Evolutionary conservation across 1,284 basidiomycete species (phyloP).

Genomic region (Mycosarcoma mackinlayi): DNA sequence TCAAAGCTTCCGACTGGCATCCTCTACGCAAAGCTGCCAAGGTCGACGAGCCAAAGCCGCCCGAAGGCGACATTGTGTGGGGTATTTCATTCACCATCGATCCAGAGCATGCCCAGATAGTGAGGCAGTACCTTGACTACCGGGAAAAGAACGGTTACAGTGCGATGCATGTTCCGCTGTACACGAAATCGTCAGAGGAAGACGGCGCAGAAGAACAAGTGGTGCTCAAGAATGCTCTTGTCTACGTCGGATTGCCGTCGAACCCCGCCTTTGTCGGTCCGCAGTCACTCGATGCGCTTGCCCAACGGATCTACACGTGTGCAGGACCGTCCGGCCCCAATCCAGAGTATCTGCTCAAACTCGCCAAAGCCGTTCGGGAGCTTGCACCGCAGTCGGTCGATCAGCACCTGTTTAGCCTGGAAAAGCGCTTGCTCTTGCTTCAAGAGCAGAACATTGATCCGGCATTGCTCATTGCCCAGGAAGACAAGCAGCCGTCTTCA

Average conservation of each 20-base stretch:
- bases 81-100: slow-evolving; percentile 87
- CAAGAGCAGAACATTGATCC: slow-evolving; percentile 32
- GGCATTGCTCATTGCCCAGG: slow-evolving; percentile 24
- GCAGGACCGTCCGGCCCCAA: slow-evolving; percentile 85
- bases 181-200: slow-evolving; percentile 68
- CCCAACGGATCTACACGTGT: slow-evolving; percentile 77
- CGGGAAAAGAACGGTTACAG: slow-evolving; percentile 77
- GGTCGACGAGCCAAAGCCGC: slow-evolving; percentile 71
- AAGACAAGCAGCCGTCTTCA: slow-evolving; percentile 15
- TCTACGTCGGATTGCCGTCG: slow-evolving; percentile 80
- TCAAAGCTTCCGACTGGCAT: slow-evolving; percentile 84
- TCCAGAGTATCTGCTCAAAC: slow-evolving; percentile 82
- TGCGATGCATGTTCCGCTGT: slow-evolving; percentile 51
- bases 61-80: slow-evolving; percentile 76
- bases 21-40: slow-evolving; percentile 66
- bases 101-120: slow-evolving; percentile 77
- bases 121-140: slow-evolving; percentile 83
- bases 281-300: slow-evolving; percentile 77
- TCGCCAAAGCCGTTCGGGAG: slow-evolving; percentile 76
- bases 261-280: slow-evolving; percentile 86
- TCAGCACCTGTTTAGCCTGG: slow-evolving; percentile 80
- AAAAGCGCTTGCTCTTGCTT: slow-evolving; percentile 70
- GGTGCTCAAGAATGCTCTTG: slow-evolving; percentile 72
- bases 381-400: slow-evolving; percentile 81
- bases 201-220: slow-evolving; percentile 72